A percentile compares a stretch with the other conserved stretches of the same genome.
Evolutionary conservation across 2,329 filamentous ascomycete species (phyloP).

Genomic region (Colletotrichum sp.): DNA sequence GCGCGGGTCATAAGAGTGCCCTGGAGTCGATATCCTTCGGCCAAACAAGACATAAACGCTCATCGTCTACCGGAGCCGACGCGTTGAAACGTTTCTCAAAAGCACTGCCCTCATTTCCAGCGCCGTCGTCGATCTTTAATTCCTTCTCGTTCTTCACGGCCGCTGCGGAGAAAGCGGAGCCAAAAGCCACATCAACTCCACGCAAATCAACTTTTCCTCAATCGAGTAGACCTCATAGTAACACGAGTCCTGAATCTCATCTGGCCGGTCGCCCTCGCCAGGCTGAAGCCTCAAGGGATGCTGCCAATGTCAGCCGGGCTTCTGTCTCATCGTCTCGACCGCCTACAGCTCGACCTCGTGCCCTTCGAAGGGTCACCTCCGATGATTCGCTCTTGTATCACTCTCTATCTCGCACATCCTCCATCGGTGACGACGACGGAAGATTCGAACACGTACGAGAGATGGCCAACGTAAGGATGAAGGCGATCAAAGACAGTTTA

Average conservation of each 20-base stretch:
- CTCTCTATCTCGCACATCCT: slow-evolving; percentile 78
- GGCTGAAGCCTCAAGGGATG: background rate
- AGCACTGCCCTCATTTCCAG: slow-evolving; percentile 56
- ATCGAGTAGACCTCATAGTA: background rate
- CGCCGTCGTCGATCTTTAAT: slow-evolving; percentile 18
- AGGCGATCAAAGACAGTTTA: slow-evolving; percentile 87
- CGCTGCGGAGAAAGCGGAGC: slow-evolving; percentile 13
- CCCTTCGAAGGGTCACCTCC: slow-evolving; percentile 68
- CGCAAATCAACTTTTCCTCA: background rate
- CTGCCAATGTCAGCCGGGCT: background rate
- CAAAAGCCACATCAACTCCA: background rate
- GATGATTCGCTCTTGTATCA: slow-evolving; percentile 82
- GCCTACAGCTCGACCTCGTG: background rate
- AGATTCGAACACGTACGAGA: slow-evolving; percentile 81
- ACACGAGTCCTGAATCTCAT: background rate
- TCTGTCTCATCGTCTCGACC: slow-evolving; percentile 3
- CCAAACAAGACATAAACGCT: slow-evolving; percentile 51
- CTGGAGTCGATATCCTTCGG: slow-evolving; percentile 50
- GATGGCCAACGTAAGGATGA: slow-evolving; percentile 87
- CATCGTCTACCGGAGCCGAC: slow-evolving; percentile 61
- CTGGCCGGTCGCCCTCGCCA: background rate
- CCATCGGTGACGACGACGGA: slow-evolving; percentile 77
- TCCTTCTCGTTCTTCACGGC: slow-evolving; percentile 21
- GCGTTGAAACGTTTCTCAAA: slow-evolving; percentile 62
- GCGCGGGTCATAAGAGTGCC: slow-evolving; percentile 33